Evolutionary conservation across 306 rosid species (phyloP), one percentile per base, ranked within the genome.

Genomic region (Quercus robur): DNA sequence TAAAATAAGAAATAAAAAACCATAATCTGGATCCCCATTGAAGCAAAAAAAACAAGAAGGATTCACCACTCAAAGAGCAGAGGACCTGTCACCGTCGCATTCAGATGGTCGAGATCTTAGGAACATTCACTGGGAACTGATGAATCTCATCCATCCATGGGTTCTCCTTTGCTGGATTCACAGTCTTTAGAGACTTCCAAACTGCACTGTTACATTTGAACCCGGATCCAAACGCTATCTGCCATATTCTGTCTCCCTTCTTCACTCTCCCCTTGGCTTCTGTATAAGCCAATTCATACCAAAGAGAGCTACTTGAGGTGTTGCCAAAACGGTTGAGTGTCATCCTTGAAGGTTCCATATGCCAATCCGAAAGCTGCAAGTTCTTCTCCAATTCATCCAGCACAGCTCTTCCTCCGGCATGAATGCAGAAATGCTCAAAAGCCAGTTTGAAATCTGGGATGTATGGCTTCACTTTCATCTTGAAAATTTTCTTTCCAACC

Each of bases 261-360:
- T 80, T 86, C 55, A 88, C 79, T 84, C 89, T 85, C 49, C 90
- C 92, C 79, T 79, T 88, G 52, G 90, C 85, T 81, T 88, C 90
- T 49, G 84, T 62, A 63, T 90, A 90, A 57, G 92, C 92, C 81
- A 90, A 62, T 77, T 88, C 94, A 41, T 79, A 86, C 94, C 92
- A 90, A 1, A 88, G 87, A 5, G 94, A 86, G 82, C 89, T 90
- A 76, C 92, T 90, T 1, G 94, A 88, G 74, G 94, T 90, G 82
- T 90, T 90, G 75, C 91, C 91, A 77, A 90, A 90, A 54, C 91
- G 80, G 81, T 80, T 55, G 55, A 90, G 94, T 2, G 92, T 88
- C 92, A 90, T 88, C 69, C 90, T 88, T 41, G 94, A 88, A 56
- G 94, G 92, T 77, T 90, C 94, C 90, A 88, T 90, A 75, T 88